A percentile compares a stretch with the other conserved stretches of the same genome.
Conservation (phyloP, 2,329 filamentous ascomycete genomes). For the Pestalotiopsis sp. region DNA sequence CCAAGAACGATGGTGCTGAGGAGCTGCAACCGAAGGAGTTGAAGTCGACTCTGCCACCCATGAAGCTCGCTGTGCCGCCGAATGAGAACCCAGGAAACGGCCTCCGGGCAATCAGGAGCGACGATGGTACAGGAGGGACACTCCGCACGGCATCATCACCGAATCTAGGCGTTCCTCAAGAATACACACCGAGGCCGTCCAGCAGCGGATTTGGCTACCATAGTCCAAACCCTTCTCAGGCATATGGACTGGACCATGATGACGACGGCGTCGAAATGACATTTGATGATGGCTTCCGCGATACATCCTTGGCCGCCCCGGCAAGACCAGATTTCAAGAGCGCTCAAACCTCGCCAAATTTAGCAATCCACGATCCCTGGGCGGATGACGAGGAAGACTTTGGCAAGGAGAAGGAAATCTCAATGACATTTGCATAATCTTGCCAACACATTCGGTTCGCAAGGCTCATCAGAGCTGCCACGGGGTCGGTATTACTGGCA, state of each 20-base stretch:
- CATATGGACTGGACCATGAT: conserved; percentile 20
- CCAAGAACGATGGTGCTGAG: conserved; percentile 43
- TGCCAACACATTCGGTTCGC: neutral
- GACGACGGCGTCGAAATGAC: conserved; percentile 68
- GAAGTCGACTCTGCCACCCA: conserved; percentile 84
- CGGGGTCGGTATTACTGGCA: neutral
- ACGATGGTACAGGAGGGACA: conserved; percentile 35
- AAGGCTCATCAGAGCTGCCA: neutral
- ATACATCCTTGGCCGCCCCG: conserved; percentile 33
- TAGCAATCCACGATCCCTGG: conserved; percentile 67
- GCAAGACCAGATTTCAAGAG: conserved; percentile 45
- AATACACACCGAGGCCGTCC: conserved; percentile 32
- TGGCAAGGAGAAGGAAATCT: conserved; percentile 74
- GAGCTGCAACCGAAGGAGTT: conserved; percentile 74
- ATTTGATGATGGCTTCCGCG: conserved; percentile 65
- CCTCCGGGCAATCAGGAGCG: conserved; percentile 51
- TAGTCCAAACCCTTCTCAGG: conserved; percentile 16
- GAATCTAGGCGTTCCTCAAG: conserved; percentile 25
- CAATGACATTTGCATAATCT: conserved; percentile 75
- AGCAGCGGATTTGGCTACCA: conserved; percentile 17
- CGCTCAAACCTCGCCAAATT: conserved; percentile 52
- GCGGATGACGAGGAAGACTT: conserved; percentile 64
- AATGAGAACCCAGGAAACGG: conserved; percentile 35
- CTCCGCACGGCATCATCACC: conserved; percentile 26
- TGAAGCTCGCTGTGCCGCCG: conserved; percentile 70